Conservation (phyloP, 495 filamentous ascomycete genomes). For the Trichoderma virens region DNA sequence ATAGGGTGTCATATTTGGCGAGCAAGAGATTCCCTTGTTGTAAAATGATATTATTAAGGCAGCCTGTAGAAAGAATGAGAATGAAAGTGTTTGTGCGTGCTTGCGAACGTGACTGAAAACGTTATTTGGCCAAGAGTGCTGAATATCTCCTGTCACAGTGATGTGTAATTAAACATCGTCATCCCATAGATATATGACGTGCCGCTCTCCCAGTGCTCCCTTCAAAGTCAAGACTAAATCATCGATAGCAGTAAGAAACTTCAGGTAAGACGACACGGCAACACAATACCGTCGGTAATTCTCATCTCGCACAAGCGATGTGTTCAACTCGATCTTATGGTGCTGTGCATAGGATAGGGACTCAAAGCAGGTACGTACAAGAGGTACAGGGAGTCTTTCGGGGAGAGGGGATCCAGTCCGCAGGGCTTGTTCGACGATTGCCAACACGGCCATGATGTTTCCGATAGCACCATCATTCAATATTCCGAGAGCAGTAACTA, state of each 20-base stretch:
- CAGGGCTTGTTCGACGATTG: constrained; percentile 6
- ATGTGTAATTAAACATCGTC: background rate
- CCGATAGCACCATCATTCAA: background rate
- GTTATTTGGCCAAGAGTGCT: background rate
- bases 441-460: background rate
- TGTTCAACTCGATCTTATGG: background rate
- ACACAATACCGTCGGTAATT: constrained; percentile 9
- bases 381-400: constrained; percentile 4
- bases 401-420: constrained; percentile 6
- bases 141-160: background rate
- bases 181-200: background rate
- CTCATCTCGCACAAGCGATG: background rate
- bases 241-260: constrained; percentile 4
- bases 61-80: too few relatives aligned
- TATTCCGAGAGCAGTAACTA: background rate
- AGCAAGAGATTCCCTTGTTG: too few relatives aligned
- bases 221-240: constrained; percentile 3
- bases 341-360: background rate
- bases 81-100: too few relatives aligned
- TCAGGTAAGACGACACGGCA: constrained; percentile 1
- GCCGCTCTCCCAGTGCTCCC: background rate
- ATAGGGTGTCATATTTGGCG: too few relatives aligned
- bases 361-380: background rate
- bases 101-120: too few relatives aligned
- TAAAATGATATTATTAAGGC: too few relatives aligned